These are phyloP conservation scores for Mycosphaerella arachidis DNA, from an alignment of 2,329 filamentous ascomycete species.

Conservation along the genomic window DNA sequence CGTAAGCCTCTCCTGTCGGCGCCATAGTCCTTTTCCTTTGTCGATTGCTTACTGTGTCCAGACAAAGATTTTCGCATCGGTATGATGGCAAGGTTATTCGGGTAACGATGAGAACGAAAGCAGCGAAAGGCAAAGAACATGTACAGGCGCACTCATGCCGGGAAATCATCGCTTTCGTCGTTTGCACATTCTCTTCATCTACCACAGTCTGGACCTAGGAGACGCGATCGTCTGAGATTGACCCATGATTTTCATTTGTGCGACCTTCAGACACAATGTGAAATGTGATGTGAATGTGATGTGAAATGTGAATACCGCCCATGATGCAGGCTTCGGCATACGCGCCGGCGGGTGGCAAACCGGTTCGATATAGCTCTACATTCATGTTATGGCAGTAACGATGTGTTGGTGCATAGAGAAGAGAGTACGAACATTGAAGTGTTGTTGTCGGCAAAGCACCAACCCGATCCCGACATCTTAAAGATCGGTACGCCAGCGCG, in stretches of 20 bases:
- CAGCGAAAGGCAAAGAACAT: not conserved
- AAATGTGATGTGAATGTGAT: not conserved
- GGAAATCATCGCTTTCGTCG: too few species aligned
- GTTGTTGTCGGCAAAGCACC: not conserved
- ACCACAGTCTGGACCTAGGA: not conserved
- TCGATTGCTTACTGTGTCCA: not conserved
- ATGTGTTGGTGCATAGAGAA: too few species aligned
- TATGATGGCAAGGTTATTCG: too few species aligned
- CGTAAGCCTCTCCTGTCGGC: constrained; percentile 8
- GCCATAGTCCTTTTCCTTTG: constrained; percentile 4
- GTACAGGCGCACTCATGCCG: not conserved
- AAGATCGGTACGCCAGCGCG: not conserved
- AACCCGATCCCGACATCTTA: not conserved
- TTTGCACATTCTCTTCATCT: too few species aligned
- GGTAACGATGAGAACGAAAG: not conserved
- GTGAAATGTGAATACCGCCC: not conserved
- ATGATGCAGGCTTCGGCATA: too few species aligned
- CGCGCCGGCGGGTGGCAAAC: too few species aligned
- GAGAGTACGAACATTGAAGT: not conserved
- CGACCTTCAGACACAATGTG: not conserved
- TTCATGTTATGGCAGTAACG: too few species aligned
- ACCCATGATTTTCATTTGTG: not conserved
- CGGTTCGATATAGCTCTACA: too few species aligned
- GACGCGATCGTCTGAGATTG: not conserved
- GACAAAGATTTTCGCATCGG: not conserved